Evolutionary conservation across 805 yeast species (phyloP), one percentile per base, ranked within the genome.

Genomic region (Metschnikowia lachancei): DNA sequence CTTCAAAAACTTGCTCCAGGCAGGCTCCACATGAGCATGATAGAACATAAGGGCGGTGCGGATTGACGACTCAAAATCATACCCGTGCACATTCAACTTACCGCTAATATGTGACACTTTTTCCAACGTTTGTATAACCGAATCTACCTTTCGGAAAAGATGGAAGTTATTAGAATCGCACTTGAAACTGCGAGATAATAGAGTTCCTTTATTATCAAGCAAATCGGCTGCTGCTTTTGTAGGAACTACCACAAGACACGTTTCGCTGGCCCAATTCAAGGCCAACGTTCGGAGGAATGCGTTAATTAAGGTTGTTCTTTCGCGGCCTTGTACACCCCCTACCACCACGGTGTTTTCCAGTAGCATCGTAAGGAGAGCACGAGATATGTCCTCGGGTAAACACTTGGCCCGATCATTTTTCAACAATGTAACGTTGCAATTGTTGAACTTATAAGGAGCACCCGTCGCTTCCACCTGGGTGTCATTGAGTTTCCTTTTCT

Each of bases 31-130:
- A 29, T 60, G 63, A 2, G 40, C 34, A 24, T 59, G 40, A 41
- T 55, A 58, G 29, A 62, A 46, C 45, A 56, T 40, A 31, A 56
- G 40, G 0, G 61, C 62, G 37, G 58, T 55, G 20, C 50, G 51
- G 8, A 56, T 48, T 2, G 54, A 47, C 4, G 51, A 47, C 16
- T 19, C 51, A 37, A 51, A 57, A 10, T 51, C 56, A 35, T 45
- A 54, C 7, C 51, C 53, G 6, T 32, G 41, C 28, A 57, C 41
- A 2, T 51, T 55, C 26, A 61, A 39, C 7, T 54, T 53, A 1
- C 45, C 40, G 18, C 57, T 51, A 17, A 55, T 46, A 12, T 48
- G 49, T 7, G 53, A 46, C 2, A 41, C 52, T 11, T 45, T 31
- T 3, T 42, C 50, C 4, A 62, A 45, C 10, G 50, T 46, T 6